Percentiles rank a stretch among this genome's conserved stretches.
phyloP scores from a whole-genome alignment of 2,329 filamentous ascomycete species.

The Karstenula rhodostoma region DNA sequence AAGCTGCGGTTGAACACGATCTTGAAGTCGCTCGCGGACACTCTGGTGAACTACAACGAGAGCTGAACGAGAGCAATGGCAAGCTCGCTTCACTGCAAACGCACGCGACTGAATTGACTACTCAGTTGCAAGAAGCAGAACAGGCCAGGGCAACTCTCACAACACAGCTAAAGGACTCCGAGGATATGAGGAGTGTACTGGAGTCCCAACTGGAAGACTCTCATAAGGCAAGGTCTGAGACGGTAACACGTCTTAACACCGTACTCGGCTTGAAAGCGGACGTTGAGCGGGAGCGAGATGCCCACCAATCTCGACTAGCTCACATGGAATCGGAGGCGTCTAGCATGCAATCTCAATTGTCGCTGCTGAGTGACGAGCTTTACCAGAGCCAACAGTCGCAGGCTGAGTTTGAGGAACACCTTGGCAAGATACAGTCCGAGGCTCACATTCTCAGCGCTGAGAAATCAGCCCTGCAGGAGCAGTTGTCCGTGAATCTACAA shows the following conservation, averaged over 20 bases:
- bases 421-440: conserved; percentile 13
- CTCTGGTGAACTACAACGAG: conserved; percentile 28
- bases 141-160: conserved; percentile 27
- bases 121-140: conserved; percentile 32
- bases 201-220: conserved; percentile 29
- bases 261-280: conserved; percentile 26
- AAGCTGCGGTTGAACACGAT: conserved; percentile 28
- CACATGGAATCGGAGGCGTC: conserved; percentile 20
- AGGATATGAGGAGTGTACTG: conserved; percentile 28
- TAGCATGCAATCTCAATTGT: conserved; percentile 22
- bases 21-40: conserved; percentile 30
- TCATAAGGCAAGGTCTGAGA: conserved; percentile 23
- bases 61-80: conserved; percentile 29
- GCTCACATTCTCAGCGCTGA: conserved; percentile 8
- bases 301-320: conserved; percentile 27
- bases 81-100: conserved; percentile 36
- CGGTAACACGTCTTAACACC: conserved; percentile 21
- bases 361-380: conserved; percentile 14
- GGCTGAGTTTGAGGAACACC: conserved; percentile 19
- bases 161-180: conserved; percentile 30
- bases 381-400: conserved; percentile 20
- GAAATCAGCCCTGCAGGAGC: conserved; percentile 7
- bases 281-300: conserved; percentile 35
- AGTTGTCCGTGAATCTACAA: conserved; percentile 16
- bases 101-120: conserved; percentile 28